These are phyloP conservation scores for Lepiota brunneoincarnata DNA, from an alignment of 768 basidiomycete genomes.

Conservation along the genomic window DNA sequence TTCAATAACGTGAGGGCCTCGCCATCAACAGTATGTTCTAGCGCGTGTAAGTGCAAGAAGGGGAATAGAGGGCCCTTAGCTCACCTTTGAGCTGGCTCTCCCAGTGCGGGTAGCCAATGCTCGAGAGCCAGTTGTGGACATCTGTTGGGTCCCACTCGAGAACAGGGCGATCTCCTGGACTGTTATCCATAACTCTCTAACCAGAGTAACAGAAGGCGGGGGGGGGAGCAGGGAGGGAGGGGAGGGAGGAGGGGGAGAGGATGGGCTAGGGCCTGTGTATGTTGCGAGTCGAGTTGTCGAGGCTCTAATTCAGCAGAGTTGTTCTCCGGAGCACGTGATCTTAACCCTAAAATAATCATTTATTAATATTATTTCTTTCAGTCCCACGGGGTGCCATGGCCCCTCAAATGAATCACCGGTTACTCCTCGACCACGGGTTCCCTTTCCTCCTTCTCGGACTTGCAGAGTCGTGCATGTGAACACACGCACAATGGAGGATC, in stretches of 20 bases:
- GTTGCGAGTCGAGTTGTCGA: background rate
- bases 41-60: background rate
- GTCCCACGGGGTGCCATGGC: background rate
- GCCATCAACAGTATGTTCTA: slow-evolving; percentile 88
- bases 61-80: slow-evolving; percentile 14
- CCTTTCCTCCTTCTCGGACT: background rate
- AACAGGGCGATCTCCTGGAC: slow-evolving; percentile 36
- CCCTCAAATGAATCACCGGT: background rate
- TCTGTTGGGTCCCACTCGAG: slow-evolving; percentile 73
- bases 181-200: slow-evolving; percentile 31
- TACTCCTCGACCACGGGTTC: background rate
- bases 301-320: background rate
- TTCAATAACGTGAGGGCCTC: slow-evolving; percentile 85
- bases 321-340: slow-evolving; percentile 10
- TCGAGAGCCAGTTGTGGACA: slow-evolving; percentile 76
- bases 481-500: slow-evolving; percentile 57
- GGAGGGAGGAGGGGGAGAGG: slow-evolving; percentile 1
- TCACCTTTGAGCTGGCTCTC: slow-evolving; percentile 78
- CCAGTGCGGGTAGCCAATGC: slow-evolving; percentile 84
- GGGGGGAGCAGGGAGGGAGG: background rate
- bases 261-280: background rate
- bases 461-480: background rate
- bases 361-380: slow-evolving; percentile 8
- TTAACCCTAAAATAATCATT: slow-evolving; percentile 12
- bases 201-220: background rate